Base-by-base conservation (phyloP, 805 yeast genomes). In the Candida tammaniensis region DNA sequence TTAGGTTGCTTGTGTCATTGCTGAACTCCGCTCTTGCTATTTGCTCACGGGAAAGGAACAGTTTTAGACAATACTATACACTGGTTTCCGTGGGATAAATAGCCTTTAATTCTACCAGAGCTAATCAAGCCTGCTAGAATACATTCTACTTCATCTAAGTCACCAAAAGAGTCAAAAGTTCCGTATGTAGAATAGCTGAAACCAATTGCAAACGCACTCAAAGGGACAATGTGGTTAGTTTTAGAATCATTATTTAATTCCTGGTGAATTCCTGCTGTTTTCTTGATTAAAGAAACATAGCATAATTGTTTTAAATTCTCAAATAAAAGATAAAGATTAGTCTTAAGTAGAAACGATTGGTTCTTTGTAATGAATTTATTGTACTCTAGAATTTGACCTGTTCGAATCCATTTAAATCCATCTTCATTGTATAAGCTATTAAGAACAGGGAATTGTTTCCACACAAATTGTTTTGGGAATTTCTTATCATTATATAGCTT, bases 11-110 rank as follows among this genome's bases (percentile, higher is more conserved):
- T n/a, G n/a, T n/a, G n/a, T n/a, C n/a, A n/a, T n/a, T n/a, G n/a
- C n/a, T n/a, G n/a, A n/a, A n/a, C n/a, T n/a, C n/a, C n/a, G n/a
- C n/a, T n/a, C n/a, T n/a, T n/a, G n/a, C n/a, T n/a, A n/a, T n/a
- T n/a, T n/a, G n/a, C n/a, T 33, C 14, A 33, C 3, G 47, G 47
- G 27, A 87, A 87, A 2, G 95, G 80, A 17, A 76, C 76, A 12
- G 67, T 74, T 55, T 82, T 86, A 53, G 93, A 80, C 36, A 87
- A 57, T 7, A 88, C 96, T 13, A 86, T 64, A 32, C 85, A 82
- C 25, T 76, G 64, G 49, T 84, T 79, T 3, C 80, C 72, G 51
- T 86, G 93, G 4, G 95, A 83, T 11, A 88, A 56, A 55, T 88
- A 88, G 0, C 96, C 96, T 56, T 83, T 86, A 30, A 87, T 62